Evolutionary conservation across 1,139 yeast genomes (phyloP), one percentile per base, ranked within the genome.

Genomic region (Yamadazyma friedrichii): DNA sequence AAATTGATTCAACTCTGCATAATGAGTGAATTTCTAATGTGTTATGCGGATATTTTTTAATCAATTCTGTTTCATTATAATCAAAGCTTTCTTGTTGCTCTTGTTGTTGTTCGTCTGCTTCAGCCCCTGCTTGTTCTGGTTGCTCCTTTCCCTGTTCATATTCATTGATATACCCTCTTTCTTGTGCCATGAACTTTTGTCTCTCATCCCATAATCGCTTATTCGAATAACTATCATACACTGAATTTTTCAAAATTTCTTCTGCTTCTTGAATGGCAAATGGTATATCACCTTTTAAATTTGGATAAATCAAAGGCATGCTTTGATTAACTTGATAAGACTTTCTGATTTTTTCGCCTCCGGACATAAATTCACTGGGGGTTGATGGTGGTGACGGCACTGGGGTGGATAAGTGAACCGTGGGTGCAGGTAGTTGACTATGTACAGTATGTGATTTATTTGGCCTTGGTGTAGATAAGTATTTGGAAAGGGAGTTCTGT

Each of bases 361-460:
- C 80, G 3, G 76, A 59, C 65, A 74, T 67, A 42, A 63, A 72
- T 35, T 72, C 77, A 4, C 75, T 68, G 20, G 95, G 89, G 1
- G 84, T 76, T 9, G 79, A 61, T 0, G 87, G 84, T 0, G 96
- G 96, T 0, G 96, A 85, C 1, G 96, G 94, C 0, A 85, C 87
- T 0, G 96, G 96, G 0, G 96, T 88, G 0, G 96, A 91, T 13
- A 89, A 74, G 59, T 89, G 96, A 3, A 84, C 65, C 1, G 78
- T 73, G 29, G 86, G 88, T 0, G 79, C 70, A 0, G 88, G 86
- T 15, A 83, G 61, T 34, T 78, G 74, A 35, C 76, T 70, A 42
- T 76, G 74, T 2, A 78, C 61, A 5, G 82, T 73, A 45, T 83
- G 86, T 2, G 71, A 59, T 47, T 70, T 72, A 36, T 70, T 66